These are phyloP conservation scores for Soucietia sequanensis DNA, from an alignment of 805 yeast species.

Conservation along the genomic window DNA sequence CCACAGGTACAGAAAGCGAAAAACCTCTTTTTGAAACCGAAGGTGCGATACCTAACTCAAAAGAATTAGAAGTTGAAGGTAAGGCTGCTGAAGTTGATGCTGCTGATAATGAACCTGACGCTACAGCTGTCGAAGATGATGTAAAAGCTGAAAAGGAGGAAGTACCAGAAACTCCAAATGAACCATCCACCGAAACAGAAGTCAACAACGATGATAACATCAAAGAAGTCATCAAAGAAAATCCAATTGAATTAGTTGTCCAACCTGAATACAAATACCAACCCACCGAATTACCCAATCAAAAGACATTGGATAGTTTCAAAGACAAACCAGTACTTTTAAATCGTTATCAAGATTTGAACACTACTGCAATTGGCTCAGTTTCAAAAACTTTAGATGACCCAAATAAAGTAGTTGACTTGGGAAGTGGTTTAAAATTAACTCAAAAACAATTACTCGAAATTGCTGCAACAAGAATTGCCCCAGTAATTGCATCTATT, in stretches of 20 bases:
- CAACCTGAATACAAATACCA: conserved; percentile 33
- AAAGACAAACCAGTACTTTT: conserved; percentile 50
- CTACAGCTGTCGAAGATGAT: conserved; percentile 15
- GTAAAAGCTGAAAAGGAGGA: conserved; percentile 15
- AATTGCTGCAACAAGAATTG: conserved; percentile 54
- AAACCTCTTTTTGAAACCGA: conserved; percentile 2
- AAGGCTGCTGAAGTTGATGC: conserved; percentile 22
- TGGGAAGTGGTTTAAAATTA: conserved; percentile 54
- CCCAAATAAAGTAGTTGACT: conserved; percentile 47
- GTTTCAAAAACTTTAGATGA: conserved; percentile 45
- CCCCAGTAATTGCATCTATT: conserved; percentile 52
- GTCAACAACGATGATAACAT: conserved; percentile 26
- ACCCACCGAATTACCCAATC: conserved; percentile 36
- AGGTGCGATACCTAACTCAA: too few relatives aligned
- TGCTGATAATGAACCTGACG: conserved; percentile 8
- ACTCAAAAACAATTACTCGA: conserved; percentile 56
- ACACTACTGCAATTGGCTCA: conserved; percentile 46
- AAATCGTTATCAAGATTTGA: conserved; percentile 48
- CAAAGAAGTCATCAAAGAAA: conserved; percentile 23
- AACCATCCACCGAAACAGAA: conserved; percentile 10
- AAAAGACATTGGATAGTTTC: conserved; percentile 34
- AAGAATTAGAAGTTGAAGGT: conserved; percentile 4
- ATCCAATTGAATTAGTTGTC: conserved; percentile 34
- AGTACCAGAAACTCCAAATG: conserved; percentile 8
- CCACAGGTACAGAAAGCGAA: conserved; percentile 10